Evolutionary conservation across 176 grass and related monocot species (phyloP).

Genomic region (Zizania latifolia): DNA sequence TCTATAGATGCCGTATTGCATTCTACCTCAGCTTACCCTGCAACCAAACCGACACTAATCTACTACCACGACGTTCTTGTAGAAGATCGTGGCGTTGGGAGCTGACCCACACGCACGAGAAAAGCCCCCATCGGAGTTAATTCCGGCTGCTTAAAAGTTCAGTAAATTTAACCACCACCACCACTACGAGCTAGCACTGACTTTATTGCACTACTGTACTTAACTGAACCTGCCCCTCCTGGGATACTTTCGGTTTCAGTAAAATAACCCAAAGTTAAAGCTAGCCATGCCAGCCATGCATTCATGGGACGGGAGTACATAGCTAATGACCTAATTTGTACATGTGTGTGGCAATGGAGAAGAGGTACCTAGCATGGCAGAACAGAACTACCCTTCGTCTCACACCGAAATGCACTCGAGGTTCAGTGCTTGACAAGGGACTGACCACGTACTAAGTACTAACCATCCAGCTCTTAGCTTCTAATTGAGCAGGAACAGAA

Average conservation of each 20-base stretch:
- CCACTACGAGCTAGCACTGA: background rate
- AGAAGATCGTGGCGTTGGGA: constrained; percentile 11
- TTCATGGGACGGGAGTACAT: background rate
- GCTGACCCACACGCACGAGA: constrained; percentile 25
- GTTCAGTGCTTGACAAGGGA: constrained; percentile 1
- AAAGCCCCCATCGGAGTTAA: constrained; percentile 30
- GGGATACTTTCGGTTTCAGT: background rate
- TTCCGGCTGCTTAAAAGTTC: background rate
- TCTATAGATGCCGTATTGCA: no score
- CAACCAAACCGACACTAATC: background rate
- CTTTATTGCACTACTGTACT: constrained; percentile 28
- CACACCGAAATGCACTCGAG: background rate
- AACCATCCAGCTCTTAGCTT: background rate
- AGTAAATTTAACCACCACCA: constrained; percentile 30
- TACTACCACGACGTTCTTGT: background rate
- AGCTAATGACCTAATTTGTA: background rate
- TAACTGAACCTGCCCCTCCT: constrained; percentile 4
- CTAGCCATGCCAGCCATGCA: background rate
- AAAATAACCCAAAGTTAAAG: background rate
- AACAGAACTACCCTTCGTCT: background rate
- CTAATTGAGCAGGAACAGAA: background rate
- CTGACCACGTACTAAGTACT: background rate
- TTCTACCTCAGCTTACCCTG: no score
- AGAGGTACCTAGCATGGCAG: background rate
- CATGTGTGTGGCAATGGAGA: no score